Conservation (phyloP, 2,329 filamentous ascomycete genomes). For the Pestalotiopsis sp. region DNA sequence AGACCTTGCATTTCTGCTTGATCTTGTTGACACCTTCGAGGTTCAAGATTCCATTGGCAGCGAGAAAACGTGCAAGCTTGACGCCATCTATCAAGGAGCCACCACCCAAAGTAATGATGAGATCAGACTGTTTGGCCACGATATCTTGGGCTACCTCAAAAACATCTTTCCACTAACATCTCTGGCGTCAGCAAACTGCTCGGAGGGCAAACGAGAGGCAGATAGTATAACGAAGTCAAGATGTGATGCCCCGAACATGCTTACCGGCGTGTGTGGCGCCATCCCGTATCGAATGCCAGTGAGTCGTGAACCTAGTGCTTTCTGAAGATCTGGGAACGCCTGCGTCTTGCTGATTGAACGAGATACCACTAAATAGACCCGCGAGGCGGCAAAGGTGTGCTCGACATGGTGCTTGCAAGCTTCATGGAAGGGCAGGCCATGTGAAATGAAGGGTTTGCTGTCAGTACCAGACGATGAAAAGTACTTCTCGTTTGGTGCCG, state of each 20-base stretch:
- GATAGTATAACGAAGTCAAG: too few relatives aligned
- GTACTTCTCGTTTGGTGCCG: background rate
- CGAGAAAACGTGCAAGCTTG: conserved; percentile 28
- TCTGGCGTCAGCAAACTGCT: background rate
- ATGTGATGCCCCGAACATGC: background rate
- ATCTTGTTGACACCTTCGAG: conserved; percentile 17
- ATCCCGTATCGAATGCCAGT: conserved; percentile 32
- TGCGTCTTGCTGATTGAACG: conserved; percentile 32
- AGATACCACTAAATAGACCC: conserved; percentile 33
- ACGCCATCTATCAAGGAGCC: conserved; percentile 33
- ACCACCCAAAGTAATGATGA: conserved; percentile 35
- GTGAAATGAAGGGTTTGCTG: conserved; percentile 24
- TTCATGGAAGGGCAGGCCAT: conserved; percentile 28
- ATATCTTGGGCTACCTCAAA: conserved; percentile 30
- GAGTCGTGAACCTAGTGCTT: conserved; percentile 26
- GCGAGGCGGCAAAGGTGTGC: conserved; percentile 27
- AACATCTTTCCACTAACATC: conserved; percentile 27
- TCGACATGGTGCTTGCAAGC: conserved; percentile 30
- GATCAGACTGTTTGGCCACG: conserved; percentile 23
- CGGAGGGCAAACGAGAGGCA: too few relatives aligned
- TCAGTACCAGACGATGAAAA: background rate
- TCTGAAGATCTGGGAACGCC: conserved; percentile 25
- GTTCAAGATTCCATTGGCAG: conserved; percentile 19
- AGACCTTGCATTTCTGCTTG: conserved; percentile 13
- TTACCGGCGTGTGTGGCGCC: conserved; percentile 29